A percentile compares a stretch with the other conserved stretches of the same genome.
phyloP scores from a whole-genome alignment of 306 rosid species.

The Malus asiatica region DNA sequence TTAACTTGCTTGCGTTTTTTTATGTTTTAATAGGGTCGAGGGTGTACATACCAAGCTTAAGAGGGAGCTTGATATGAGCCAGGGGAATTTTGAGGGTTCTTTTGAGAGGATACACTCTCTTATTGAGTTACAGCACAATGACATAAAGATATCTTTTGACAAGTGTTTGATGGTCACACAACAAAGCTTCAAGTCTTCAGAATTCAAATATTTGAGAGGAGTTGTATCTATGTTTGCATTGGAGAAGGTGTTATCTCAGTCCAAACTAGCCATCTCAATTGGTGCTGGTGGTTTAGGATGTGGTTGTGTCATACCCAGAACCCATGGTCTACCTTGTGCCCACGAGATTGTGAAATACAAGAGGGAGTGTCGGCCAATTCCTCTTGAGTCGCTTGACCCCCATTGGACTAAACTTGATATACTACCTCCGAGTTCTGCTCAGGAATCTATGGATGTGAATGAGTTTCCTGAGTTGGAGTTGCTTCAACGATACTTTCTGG shows the following conservation, averaged over 20 bases:
- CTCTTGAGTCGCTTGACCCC: not conserved
- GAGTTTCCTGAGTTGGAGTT: conserved; percentile 14
- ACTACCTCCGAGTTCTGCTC: not conserved
- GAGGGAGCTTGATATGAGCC: not conserved
- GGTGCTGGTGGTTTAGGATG: not conserved
- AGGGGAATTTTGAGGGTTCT: conserved; percentile 6
- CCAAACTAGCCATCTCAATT: not conserved
- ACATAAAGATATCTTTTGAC: conserved; percentile 2
- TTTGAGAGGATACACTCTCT: not conserved
- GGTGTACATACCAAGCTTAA: conserved; percentile 7
- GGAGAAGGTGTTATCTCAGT: not conserved
- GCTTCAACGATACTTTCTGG: conserved; percentile 5
- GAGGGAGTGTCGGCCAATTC: conserved; percentile 3
- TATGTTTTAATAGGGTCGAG: not conserved
- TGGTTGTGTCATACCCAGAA: conserved; percentile 1
- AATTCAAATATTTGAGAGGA: conserved; percentile 2
- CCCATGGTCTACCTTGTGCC: conserved; percentile 14
- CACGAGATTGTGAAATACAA: not conserved
- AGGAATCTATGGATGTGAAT: not conserved
- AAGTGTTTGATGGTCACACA: not conserved
- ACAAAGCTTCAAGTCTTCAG: conserved; percentile 1
- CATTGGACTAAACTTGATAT: conserved; percentile 7
- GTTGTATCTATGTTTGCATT: not conserved
- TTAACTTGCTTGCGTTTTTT: not conserved
- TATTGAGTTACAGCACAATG: conserved; percentile 1